Evolutionary conservation across 2,329 filamentous ascomycete species (phyloP).

Genomic region (Metarhizium anisopliae): DNA sequence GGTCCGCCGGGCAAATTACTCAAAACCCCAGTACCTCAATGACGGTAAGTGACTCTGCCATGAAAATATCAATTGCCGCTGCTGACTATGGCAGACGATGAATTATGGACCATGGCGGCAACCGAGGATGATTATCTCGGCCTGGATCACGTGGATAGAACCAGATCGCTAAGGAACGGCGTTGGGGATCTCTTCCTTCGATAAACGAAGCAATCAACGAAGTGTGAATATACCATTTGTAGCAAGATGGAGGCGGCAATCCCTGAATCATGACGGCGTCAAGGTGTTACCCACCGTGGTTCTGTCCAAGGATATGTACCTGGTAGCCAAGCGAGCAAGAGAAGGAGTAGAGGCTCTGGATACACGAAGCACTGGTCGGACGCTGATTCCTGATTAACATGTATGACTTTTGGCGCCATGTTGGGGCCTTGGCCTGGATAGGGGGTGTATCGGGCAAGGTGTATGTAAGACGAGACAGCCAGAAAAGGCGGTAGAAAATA

Average conservation of each 20-base stretch:
- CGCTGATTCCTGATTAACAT: background rate
- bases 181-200: constrained; percentile 54
- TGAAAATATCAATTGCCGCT: background rate
- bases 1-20: constrained; percentile 61
- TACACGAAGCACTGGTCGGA: constrained; percentile 5
- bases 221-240: constrained; percentile 1
- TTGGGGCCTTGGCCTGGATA: background rate
- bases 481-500: background rate
- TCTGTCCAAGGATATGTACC: background rate
- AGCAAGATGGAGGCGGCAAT: background rate
- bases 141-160: constrained; percentile 56
- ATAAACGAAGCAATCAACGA: constrained; percentile 14
- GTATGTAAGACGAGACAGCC: background rate
- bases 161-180: constrained; percentile 49
- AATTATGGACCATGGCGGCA: constrained; percentile 43
- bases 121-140: constrained; percentile 55
- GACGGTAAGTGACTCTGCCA: constrained; percentile 59
- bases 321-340: constrained; percentile 3
- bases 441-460: background rate
- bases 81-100: constrained; percentile 37
- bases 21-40: constrained; percentile 71
- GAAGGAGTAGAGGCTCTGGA: constrained; percentile 9
- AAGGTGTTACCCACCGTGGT: background rate
- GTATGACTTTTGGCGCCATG: constrained; percentile 4
- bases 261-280: constrained; percentile 2